Evolutionary conservation across 495 filamentous ascomycete species (phyloP), one percentile per base, ranked within the genome.

Genomic region (Tuber calosporum): DNA sequence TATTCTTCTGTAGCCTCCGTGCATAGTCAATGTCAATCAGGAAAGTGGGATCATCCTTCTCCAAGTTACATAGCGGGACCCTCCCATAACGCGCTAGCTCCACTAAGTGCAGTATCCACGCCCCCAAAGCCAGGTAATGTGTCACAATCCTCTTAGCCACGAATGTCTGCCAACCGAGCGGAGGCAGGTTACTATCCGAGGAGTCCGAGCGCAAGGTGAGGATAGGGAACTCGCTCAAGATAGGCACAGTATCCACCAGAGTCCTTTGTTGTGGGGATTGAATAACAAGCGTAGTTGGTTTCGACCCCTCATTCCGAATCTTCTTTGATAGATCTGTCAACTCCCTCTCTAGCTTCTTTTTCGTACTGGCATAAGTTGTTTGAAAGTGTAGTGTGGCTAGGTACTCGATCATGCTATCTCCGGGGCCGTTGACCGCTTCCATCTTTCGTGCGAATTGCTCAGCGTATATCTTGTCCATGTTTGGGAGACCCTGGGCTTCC

Each of bases 21-120:
- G 95, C 95, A 83, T 98, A 99, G 4, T 95, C 92, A 66, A 99
- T 88, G 80, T 99, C 95, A 79, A 99, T 98, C 70, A 98, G 84
- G 82, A 93, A 99, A 36, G 91, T 87, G 30, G 95, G 94, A 79
- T 99, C 95, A 77, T 98, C 94, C 66, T 88, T 89, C 80, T 98
- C 96, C 39, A 99, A 84, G 78, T 99, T 98, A 83, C 95, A 97
- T 69, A 99, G 86, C 26, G 95, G 95, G 45, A 98, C 88, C 83
- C 97, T 91, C 34, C 95, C 96, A 81, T 97, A 98, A 75, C 93
- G 86, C 66, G 96, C 91, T 62, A 98, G 87, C 71, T 93, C 88
- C 22, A 90, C 90, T 70, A 98, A 85, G 82, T 98, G 93, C 43
- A 90, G 86, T 67, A 99, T 89, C 96, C 95, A 99, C 0, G 91